Conservation (phyloP, 225 moss, liverwort and hornwort species). For the Antitrichia curtipendula region DNA sequence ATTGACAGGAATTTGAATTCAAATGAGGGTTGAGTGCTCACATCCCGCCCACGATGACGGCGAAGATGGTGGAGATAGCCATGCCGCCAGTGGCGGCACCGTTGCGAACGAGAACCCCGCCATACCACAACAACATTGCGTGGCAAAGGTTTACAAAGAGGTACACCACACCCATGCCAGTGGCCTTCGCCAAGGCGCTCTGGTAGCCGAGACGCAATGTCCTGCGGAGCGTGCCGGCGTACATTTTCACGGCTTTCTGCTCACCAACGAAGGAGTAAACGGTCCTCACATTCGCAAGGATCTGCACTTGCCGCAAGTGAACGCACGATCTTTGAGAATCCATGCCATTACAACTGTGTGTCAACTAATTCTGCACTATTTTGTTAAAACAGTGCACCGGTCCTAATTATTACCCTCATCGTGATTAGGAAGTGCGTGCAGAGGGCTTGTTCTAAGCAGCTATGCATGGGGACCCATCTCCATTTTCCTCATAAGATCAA, state of each 20-base stretch:
- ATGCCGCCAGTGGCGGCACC: constrained; percentile 32
- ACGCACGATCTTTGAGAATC: neutral
- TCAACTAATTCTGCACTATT: neutral
- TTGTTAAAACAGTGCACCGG: neutral
- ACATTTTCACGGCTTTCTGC: constrained; percentile 14
- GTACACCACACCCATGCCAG: constrained; percentile 24
- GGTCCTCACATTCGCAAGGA: constrained; percentile 49
- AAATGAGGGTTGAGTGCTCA: neutral
- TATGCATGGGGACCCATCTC: neutral
- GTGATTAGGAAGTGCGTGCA: neutral
- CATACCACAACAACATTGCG: constrained; percentile 55
- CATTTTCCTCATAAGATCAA: neutral
- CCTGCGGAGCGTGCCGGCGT: constrained; percentile 16
- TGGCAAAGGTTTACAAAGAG: constrained; percentile 7
- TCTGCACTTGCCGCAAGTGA: neutral
- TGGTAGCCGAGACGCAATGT: constrained; percentile 32
- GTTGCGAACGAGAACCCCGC: constrained; percentile 22
- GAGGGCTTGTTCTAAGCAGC: neutral
- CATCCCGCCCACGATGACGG: constrained; percentile 40
- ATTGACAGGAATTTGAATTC: neutral
- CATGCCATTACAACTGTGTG: neutral
- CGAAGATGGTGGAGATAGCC: constrained; percentile 34
- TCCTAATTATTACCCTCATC: neutral
- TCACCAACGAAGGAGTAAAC: constrained; percentile 64
- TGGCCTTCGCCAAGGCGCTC: constrained; percentile 31